phyloP scores from a whole-genome alignment of 148 eudicot species.

The Salicornia ramosissima region DNA sequence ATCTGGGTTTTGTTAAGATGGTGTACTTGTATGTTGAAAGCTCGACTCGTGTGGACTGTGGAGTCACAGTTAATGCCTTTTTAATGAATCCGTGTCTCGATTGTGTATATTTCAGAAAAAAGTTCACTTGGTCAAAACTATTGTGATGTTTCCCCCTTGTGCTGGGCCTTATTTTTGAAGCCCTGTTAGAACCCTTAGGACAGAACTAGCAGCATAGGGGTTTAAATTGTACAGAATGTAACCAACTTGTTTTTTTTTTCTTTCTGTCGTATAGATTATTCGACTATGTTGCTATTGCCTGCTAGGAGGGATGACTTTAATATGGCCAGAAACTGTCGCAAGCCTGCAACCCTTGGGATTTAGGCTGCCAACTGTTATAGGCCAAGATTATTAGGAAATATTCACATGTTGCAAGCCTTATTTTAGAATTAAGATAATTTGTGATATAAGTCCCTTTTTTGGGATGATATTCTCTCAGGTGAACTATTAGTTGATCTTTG shows the following conservation, averaged over 20 bases:
- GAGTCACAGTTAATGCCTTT: conserved; percentile 18
- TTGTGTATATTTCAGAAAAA: conserved; percentile 28
- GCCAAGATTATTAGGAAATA: not conserved
- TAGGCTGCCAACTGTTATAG: not conserved
- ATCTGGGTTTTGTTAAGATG: conserved; percentile 14
- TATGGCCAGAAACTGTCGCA: not conserved
- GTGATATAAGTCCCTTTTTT: not conserved
- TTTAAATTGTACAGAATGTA: conserved; percentile 27
- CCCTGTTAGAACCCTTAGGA: conserved; percentile 29
- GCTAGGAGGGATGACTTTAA: not conserved
- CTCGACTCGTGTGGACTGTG: conserved; percentile 15
- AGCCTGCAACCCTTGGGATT: not conserved
- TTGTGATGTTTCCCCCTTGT: conserved; percentile 23
- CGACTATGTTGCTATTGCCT: conserved; percentile 5
- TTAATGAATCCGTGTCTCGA: conserved; percentile 19
- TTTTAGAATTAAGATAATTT: not conserved
- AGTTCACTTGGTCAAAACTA: not conserved
- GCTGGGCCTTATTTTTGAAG: conserved; percentile 31
- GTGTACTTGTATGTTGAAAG: conserved; percentile 23
- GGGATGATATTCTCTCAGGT: not conserved
- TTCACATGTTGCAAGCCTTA: not conserved
- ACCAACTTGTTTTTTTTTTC: not conserved
- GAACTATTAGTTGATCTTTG: not conserved
- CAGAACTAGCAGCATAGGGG: conserved; percentile 22
- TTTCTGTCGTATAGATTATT: not conserved